Evolutionary conservation across 306 rosid species (phyloP).

Genomic region (Lotus japonicus): DNA sequence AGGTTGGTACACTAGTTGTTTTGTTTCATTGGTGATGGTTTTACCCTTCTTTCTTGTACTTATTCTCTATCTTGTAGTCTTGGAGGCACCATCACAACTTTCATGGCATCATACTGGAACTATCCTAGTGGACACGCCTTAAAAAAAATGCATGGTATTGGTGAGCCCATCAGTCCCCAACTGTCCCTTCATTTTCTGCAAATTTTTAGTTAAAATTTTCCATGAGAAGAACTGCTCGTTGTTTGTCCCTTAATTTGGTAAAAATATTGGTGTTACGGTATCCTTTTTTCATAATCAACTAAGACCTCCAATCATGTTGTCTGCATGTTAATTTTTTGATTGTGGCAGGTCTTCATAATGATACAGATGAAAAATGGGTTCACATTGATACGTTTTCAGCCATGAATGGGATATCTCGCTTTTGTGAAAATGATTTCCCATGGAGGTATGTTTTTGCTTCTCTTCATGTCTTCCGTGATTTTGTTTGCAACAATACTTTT

Average conservation of each 20-base stretch:
- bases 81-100: slow-evolving; percentile 62
- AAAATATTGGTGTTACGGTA: neutral
- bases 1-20: slow-evolving; percentile 48
- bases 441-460: slow-evolving; percentile 52
- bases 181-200: slow-evolving; percentile 9
- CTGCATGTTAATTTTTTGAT: neutral
- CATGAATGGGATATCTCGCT: slow-evolving; percentile 95
- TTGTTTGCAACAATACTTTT: too few relatives aligned
- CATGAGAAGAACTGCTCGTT: neutral
- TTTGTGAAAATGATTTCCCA: slow-evolving; percentile 62
- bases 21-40: slow-evolving; percentile 11
- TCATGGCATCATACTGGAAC: slow-evolving; percentile 85
- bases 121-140: slow-evolving; percentile 90
- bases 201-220: neutral
- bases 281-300: neutral
- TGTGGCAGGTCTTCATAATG: slow-evolving; percentile 48
- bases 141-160: slow-evolving; percentile 55
- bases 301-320: neutral
- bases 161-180: slow-evolving; percentile 33
- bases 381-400: slow-evolving; percentile 96
- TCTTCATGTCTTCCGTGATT: too few relatives aligned
- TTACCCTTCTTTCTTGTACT: slow-evolving; percentile 10
- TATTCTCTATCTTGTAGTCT: slow-evolving; percentile 60
- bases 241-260: neutral
- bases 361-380: slow-evolving; percentile 52